Evolutionary conservation across 768 basidiomycete species (phyloP).

Genomic region (Suillus cothurnatus): DNA sequence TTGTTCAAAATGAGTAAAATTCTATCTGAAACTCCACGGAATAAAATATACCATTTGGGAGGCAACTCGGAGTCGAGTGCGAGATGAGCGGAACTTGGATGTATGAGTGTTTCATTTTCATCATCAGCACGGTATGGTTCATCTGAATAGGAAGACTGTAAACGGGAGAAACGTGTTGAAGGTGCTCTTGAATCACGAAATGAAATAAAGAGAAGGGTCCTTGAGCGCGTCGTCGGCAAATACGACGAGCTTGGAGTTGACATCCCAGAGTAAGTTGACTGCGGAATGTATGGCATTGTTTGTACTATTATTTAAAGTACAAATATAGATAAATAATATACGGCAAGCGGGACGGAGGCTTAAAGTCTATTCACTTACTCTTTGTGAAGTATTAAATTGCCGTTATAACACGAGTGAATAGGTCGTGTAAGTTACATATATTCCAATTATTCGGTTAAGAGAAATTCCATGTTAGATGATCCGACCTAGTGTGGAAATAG

Average conservation of each 20-base stretch:
- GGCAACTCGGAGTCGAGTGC: slow-evolving; percentile 65
- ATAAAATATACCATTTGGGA: slow-evolving; percentile 79
- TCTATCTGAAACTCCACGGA: too few relatives aligned
- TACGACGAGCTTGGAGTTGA: slow-evolving; percentile 35
- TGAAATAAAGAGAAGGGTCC: slow-evolving; percentile 92
- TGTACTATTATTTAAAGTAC: slow-evolving; percentile 2
- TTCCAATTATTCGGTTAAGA: neutral
- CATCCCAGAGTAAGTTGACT: slow-evolving; percentile 30
- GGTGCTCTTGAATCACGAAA: slow-evolving; percentile 77
- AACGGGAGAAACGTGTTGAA: slow-evolving; percentile 42
- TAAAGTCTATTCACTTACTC: neutral
- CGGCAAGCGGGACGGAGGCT: slow-evolving; percentile 6
- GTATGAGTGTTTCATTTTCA: slow-evolving; percentile 70
- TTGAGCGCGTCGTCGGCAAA: slow-evolving; percentile 69
- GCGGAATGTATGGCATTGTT: slow-evolving; percentile 25
- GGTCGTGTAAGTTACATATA: too few relatives aligned
- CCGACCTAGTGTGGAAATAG: neutral
- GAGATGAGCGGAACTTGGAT: slow-evolving; percentile 35
- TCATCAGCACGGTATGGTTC: slow-evolving; percentile 48
- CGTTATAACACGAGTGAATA: too few relatives aligned
- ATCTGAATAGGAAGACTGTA: slow-evolving; percentile 42
- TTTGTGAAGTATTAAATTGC: too few relatives aligned
- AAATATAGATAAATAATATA: slow-evolving; percentile 29
- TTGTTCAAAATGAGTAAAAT: slow-evolving; percentile 8
- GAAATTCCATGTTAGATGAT: neutral